Evolutionary conservation across 805 yeast genomes (phyloP).

Genomic region (Candida insectorum): DNA sequence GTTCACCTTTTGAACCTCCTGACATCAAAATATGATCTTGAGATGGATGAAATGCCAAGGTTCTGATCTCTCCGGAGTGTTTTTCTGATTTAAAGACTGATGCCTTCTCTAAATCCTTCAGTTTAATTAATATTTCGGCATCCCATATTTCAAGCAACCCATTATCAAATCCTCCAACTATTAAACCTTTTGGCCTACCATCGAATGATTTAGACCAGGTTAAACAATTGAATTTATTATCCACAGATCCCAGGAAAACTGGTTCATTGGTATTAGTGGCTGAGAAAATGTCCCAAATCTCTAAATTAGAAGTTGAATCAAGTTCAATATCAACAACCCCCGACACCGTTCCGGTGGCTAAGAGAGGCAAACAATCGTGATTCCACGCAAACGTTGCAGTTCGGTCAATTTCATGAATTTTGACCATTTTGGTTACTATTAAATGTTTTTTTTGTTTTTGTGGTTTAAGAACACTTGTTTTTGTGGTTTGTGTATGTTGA

Average conservation of each 20-base stretch:
- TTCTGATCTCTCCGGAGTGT: slow-evolving; percentile 68
- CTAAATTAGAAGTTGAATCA: slow-evolving; percentile 72
- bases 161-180: slow-evolving; percentile 89
- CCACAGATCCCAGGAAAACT: slow-evolving; percentile 33
- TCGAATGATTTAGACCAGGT: slow-evolving; percentile 73
- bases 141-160: slow-evolving; percentile 81
- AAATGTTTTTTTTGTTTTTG: too few species aligned
- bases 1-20: slow-evolving; percentile 87
- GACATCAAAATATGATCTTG: slow-evolving; percentile 74
- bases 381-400: slow-evolving; percentile 99
- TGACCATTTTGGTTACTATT: slow-evolving; percentile 38
- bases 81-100: slow-evolving; percentile 49
- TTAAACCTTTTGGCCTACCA: slow-evolving; percentile 46
- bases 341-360: slow-evolving; percentile 93
- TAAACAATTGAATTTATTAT: slow-evolving; percentile 60
- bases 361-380: slow-evolving; percentile 62
- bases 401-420: slow-evolving; percentile 75
- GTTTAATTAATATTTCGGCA: slow-evolving; percentile 45
- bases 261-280: slow-evolving; percentile 26
- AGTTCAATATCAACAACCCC: slow-evolving; percentile 92
- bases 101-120: slow-evolving; percentile 37
- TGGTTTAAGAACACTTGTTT: too few species aligned
- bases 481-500: too few species aligned
- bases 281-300: slow-evolving; percentile 69
- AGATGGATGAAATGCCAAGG: slow-evolving; percentile 73